Evolutionary conservation across 176 grass and related monocot genomes (phyloP).

Genomic region (Triticum urartu): DNA sequence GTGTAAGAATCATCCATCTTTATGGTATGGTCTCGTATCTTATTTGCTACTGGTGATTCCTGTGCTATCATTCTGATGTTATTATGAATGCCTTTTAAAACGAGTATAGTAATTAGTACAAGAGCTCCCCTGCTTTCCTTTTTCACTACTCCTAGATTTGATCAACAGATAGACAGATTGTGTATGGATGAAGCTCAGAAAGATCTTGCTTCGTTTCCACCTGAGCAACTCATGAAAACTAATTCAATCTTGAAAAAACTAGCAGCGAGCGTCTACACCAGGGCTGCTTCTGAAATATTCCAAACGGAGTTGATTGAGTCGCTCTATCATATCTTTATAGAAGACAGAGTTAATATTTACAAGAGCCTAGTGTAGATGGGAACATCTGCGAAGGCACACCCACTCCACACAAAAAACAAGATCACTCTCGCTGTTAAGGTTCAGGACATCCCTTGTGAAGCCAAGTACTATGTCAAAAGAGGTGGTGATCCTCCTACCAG

Average conservation of each 20-base stretch:
- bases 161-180: slow-evolving; percentile 54
- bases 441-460: slow-evolving; percentile 55
- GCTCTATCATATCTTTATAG: background rate
- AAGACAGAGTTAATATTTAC: no score
- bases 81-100: no score
- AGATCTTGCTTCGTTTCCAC: slow-evolving; percentile 48
- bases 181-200: slow-evolving; percentile 58
- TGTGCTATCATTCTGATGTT: no score
- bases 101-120: no score
- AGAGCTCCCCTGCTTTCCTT: slow-evolving; percentile 51
- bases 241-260: slow-evolving; percentile 74
- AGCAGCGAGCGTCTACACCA: slow-evolving; percentile 65
- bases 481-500: slow-evolving; percentile 44
- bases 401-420: no score
- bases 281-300: slow-evolving; percentile 63
- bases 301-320: slow-evolving; percentile 80
- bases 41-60: no score
- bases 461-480: slow-evolving; percentile 71
- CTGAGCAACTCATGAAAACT: slow-evolving; percentile 65
- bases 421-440: slow-evolving; percentile 64
- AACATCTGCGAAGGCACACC: no score
- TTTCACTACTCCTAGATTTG: slow-evolving; percentile 49
- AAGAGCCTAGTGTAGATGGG: no score
- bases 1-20: no score
- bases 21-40: no score